Evolutionary conservation across 352 stramenopile genomes (phyloP).

Genomic region (Phytophthora boehmeriae): DNA sequence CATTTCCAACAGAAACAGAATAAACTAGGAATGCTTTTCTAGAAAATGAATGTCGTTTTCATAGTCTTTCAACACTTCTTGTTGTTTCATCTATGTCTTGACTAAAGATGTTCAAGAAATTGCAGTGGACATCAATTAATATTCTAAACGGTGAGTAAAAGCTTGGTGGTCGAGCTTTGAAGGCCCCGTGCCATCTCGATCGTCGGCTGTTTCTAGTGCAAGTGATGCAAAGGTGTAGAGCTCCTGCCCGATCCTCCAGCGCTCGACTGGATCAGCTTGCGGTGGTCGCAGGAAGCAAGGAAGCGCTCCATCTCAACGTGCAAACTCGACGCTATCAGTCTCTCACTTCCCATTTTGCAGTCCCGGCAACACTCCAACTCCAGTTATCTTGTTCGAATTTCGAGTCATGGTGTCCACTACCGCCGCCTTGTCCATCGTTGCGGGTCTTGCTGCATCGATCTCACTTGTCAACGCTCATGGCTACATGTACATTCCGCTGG

Average conservation of each 20-base stretch:
- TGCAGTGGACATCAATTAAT: no score
- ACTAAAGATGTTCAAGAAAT: no score
- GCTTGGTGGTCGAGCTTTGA: slow-evolving; percentile 6
- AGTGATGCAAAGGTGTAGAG: slow-evolving; percentile 6
- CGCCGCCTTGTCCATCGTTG: slow-evolving; percentile 19
- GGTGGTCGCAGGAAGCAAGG: slow-evolving; percentile 9
- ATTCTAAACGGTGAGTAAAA: no score
- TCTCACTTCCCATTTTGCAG: slow-evolving; percentile 24
- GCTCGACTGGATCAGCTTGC: slow-evolving; percentile 16
- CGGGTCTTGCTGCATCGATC: slow-evolving; percentile 5
- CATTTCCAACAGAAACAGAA: slow-evolving; percentile 2
- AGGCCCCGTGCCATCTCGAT: slow-evolving; percentile 11
- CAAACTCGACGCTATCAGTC: background rate
- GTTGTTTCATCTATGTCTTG: background rate
- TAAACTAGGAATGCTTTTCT: background rate
- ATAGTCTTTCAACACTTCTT: background rate
- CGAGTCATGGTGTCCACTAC: slow-evolving; percentile 26
- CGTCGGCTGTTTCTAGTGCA: slow-evolving; percentile 21
- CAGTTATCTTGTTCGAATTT: background rate
- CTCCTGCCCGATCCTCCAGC: slow-evolving; percentile 16
- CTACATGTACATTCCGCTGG: slow-evolving; percentile 43
- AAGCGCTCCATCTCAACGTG: slow-evolving; percentile 5
- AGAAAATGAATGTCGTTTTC: slow-evolving; percentile 1
- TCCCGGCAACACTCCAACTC: background rate
- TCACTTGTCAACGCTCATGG: slow-evolving; percentile 24